A percentile compares a stretch with the other conserved stretches of the same genome.
Evolutionary conservation across 257 asterid species (phyloP).

Genomic region (Buddleja alternifolia): DNA sequence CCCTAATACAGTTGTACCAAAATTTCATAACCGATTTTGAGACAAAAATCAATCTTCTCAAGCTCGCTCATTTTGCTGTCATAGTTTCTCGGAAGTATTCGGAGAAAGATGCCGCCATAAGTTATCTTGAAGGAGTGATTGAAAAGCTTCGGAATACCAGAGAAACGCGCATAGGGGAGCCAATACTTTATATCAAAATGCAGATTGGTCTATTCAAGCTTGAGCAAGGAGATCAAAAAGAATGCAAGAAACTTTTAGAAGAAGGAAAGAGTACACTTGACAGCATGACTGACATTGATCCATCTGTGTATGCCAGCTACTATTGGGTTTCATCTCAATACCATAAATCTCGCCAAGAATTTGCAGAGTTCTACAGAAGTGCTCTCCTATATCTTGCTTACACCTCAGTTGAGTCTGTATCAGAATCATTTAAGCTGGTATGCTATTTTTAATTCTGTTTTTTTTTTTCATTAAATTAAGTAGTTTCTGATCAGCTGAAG

Average conservation of each 20-base stretch:
- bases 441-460: constrained; percentile 18
- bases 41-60: constrained; percentile 95
- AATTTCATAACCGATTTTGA: constrained; percentile 93
- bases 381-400: constrained; percentile 94
- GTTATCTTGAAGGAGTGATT: constrained; percentile 87
- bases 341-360: constrained; percentile 80
- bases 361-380: constrained; percentile 92
- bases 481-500: constrained; percentile 8
- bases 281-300: constrained; percentile 98
- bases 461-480: constrained; percentile 21
- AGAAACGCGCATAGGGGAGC: constrained; percentile 87
- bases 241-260: constrained; percentile 81
- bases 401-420: constrained; percentile 84
- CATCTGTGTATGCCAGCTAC: constrained; percentile 89
- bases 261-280: constrained; percentile 93
- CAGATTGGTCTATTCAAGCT: constrained; percentile 82
- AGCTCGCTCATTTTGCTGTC: constrained; percentile 96
- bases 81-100: constrained; percentile 80
- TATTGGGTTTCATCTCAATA: constrained; percentile 96
- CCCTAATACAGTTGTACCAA: constrained; percentile 86
- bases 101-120: constrained; percentile 83
- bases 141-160: constrained; percentile 83
- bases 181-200: constrained; percentile 83
- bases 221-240: constrained; percentile 86
- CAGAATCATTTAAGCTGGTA: constrained; percentile 93